Percentiles rank a stretch among this genome's conserved stretches.
phyloP scores from a whole-genome alignment of 2,329 filamentous ascomycete species.

The Nakataea oryzae region DNA sequence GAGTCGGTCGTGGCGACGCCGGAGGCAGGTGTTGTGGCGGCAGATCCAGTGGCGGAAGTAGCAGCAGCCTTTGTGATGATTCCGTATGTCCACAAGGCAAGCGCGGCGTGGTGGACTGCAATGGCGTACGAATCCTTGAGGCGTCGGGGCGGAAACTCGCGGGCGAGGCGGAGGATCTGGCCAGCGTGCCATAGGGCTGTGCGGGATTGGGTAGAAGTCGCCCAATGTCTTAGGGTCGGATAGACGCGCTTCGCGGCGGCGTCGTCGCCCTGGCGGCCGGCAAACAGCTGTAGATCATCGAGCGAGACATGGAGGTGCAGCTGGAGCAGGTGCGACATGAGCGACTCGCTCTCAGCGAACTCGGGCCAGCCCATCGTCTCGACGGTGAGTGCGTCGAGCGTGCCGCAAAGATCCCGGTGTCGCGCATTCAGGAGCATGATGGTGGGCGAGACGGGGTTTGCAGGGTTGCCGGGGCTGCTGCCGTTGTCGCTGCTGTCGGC shows the following conservation, averaged over 20 bases:
- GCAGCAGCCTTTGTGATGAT: constrained; percentile 38
- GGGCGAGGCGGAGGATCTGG: constrained; percentile 8
- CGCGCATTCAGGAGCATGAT: constrained; percentile 40
- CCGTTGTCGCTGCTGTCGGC: background rate
- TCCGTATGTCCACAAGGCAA: constrained; percentile 61
- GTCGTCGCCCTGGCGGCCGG: constrained; percentile 56
- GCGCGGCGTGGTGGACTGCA: constrained; percentile 55
- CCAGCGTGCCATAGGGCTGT: constrained; percentile 11
- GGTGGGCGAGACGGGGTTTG: constrained; percentile 7
- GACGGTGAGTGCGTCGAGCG: constrained; percentile 37
- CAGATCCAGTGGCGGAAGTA: constrained; percentile 9
- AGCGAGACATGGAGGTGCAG: constrained; percentile 56
- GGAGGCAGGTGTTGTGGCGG: background rate
- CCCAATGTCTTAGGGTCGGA: constrained; percentile 9
- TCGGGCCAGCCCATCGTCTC: constrained; percentile 30
- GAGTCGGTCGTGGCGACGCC: background rate
- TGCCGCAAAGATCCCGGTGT: constrained; percentile 51
- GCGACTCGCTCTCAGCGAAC: constrained; percentile 30
- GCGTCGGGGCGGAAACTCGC: constrained; percentile 27
- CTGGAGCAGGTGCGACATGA: constrained; percentile 43
- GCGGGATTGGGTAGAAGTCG: constrained; percentile 4
- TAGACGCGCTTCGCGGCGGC: constrained; percentile 39
- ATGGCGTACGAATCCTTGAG: constrained; percentile 59
- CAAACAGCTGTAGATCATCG: constrained; percentile 55
- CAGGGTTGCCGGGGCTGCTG: background rate